Evolutionary conservation across 768 basidiomycete genomes (phyloP).

Genomic region (Holtermanniella nyarrowii): DNA sequence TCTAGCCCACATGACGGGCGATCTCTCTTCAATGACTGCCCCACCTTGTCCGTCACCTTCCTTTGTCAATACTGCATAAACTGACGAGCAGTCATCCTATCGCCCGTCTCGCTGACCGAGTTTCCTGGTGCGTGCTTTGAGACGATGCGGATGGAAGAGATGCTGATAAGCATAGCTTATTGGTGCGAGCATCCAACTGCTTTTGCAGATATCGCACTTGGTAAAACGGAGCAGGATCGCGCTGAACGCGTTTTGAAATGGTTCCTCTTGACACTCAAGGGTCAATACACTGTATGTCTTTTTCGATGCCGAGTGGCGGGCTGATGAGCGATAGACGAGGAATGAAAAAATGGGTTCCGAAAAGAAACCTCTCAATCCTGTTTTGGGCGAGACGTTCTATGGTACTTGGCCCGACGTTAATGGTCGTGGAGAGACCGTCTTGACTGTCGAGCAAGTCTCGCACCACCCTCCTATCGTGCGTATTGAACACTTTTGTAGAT

Average conservation of each 20-base stretch:
- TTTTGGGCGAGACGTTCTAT: constrained; percentile 77
- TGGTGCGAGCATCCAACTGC: constrained; percentile 92
- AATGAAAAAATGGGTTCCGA: constrained; percentile 94
- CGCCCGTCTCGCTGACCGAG: constrained; percentile 80
- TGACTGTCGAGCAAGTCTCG: constrained; percentile 90
- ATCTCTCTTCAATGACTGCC: constrained; percentile 54
- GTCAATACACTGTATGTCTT: constrained; percentile 50
- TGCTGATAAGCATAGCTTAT: constrained; percentile 52
- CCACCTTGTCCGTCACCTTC: constrained; percentile 38
- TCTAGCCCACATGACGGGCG: constrained; percentile 73
- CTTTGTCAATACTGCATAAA: background rate
- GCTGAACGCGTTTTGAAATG: constrained; percentile 75
- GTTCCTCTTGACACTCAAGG: constrained; percentile 95
- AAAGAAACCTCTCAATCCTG: constrained; percentile 98
- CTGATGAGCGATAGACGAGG: constrained; percentile 50
- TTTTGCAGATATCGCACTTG: constrained; percentile 77
- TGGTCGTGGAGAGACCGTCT: constrained; percentile 65
- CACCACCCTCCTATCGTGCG: constrained; percentile 57
- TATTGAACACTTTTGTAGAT: background rate
- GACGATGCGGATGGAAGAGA: background rate
- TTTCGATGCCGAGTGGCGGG: background rate
- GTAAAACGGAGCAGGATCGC: constrained; percentile 60
- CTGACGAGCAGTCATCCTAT: constrained; percentile 56
- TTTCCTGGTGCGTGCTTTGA: constrained; percentile 63
- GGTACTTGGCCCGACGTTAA: constrained; percentile 70